Percentiles rank a stretch among this genome's conserved stretches.
phyloP scores from a whole-genome alignment of 352 stramenopile genomes.

The Globisporangium mamillatum region DNA sequence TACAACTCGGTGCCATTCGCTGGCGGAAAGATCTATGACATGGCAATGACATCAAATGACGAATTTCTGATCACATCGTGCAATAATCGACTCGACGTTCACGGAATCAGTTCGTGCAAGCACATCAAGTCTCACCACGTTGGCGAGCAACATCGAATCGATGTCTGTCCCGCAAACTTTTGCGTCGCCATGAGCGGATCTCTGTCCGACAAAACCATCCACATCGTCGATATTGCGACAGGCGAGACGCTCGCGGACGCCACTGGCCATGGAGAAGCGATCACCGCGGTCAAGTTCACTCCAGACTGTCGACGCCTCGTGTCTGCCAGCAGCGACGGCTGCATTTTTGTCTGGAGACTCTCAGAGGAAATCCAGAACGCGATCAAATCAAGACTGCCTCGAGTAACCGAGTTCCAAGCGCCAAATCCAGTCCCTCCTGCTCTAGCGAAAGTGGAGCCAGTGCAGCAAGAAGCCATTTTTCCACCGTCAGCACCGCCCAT shows the following conservation, averaged over 20 bases:
- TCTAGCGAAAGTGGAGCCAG: conserved; percentile 7
- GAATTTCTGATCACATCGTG: conserved; percentile 65
- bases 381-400: conserved; percentile 58
- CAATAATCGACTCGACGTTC: conserved; percentile 82
- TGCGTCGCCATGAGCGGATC: conserved; percentile 83
- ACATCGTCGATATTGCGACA: conserved; percentile 79
- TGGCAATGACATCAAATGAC: conserved; percentile 68
- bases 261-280: conserved; percentile 78
- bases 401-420: conserved; percentile 28
- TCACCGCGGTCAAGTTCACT: conserved; percentile 83
- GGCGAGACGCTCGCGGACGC: conserved; percentile 76
- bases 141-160: conserved; percentile 71
- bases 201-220: conserved; percentile 79
- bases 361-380: conserved; percentile 66
- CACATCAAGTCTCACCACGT: conserved; percentile 56
- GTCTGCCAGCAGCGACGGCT: conserved; percentile 81
- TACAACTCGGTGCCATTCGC: conserved; percentile 52
- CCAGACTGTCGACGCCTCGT: conserved; percentile 83
- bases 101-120: conserved; percentile 59
- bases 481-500: conserved; percentile 28
- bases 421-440: conserved; percentile 27
- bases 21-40: conserved; percentile 75
- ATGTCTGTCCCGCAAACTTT: conserved; percentile 59
- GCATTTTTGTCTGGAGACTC: conserved; percentile 87
- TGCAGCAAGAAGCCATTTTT: conserved; percentile 20